Evolutionary conservation across 2,329 filamentous ascomycete genomes (phyloP).

Genomic region (Chaetomiaceae sp.): DNA sequence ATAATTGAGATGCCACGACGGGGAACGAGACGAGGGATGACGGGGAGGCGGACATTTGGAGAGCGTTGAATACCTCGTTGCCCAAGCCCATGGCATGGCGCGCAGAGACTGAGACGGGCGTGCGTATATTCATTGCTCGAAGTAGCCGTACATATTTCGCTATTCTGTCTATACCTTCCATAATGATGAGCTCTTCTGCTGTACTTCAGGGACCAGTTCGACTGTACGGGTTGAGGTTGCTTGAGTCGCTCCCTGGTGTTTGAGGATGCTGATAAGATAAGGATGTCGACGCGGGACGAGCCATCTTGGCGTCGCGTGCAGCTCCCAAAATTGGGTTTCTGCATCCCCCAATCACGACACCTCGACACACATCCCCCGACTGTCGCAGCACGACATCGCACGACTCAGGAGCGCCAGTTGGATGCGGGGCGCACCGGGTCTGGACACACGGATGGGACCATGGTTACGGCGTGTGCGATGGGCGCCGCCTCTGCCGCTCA

Average conservation of each 20-base stretch:
- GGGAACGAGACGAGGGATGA: neutral
- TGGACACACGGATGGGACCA: constrained; percentile 29
- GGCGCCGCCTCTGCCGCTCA: constrained; percentile 15
- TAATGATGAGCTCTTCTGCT: too few relatives aligned
- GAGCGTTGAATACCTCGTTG: too few relatives aligned
- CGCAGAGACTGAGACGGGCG: too few relatives aligned
- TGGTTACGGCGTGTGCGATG: constrained; percentile 28
- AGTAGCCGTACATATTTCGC: constrained; percentile 4
- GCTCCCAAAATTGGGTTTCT: neutral
- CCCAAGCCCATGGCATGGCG: too few relatives aligned
- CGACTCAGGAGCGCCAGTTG: constrained; percentile 22
- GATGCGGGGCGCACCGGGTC: constrained; percentile 24
- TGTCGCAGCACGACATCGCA: constrained; percentile 1
- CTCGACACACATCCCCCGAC: neutral
- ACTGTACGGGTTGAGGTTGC: too few relatives aligned
- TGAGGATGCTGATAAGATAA: constrained; percentile 15
- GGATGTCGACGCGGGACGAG: neutral
- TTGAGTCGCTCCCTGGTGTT: too few relatives aligned
- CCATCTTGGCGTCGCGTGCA: neutral
- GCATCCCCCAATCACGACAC: neutral
- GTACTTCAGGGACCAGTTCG: too few relatives aligned
- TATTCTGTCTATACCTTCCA: neutral
- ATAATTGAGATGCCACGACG: too few relatives aligned
- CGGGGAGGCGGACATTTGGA: too few relatives aligned
- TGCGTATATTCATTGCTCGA: neutral